Evolutionary conservation across 2,329 filamentous ascomycete genomes (phyloP).

Genomic region (Diaporthe sp.): DNA sequence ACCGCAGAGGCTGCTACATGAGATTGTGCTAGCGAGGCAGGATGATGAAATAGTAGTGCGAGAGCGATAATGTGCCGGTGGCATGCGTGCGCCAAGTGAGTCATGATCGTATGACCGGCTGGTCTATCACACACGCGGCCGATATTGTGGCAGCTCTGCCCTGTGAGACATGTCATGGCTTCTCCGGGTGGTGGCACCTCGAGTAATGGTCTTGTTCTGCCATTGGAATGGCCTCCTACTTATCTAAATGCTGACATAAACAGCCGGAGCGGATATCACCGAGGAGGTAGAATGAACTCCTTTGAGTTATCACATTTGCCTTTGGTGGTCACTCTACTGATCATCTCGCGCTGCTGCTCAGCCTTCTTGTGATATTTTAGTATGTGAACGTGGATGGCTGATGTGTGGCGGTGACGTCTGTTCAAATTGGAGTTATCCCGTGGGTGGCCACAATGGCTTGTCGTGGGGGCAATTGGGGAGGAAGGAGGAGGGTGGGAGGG

Average conservation of each 20-base stretch:
- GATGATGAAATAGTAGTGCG: slow-evolving; percentile 31
- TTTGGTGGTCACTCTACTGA: neutral
- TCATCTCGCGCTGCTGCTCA: neutral
- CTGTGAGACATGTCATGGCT: slow-evolving; percentile 8
- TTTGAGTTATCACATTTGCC: neutral
- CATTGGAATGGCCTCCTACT: too few relatives aligned
- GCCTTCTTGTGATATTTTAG: too few relatives aligned
- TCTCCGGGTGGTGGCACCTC: neutral
- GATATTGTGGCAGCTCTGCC: slow-evolving; percentile 5
- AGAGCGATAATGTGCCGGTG: slow-evolving; percentile 19
- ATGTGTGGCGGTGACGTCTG: neutral
- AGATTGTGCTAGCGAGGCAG: slow-evolving; percentile 21
- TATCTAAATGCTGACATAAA: too few relatives aligned
- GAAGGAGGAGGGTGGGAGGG: neutral
- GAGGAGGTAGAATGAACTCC: neutral
- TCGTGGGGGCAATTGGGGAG: neutral
- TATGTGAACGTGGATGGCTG: neutral
- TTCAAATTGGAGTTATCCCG: too few relatives aligned
- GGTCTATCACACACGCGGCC: neutral
- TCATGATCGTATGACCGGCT: slow-evolving; percentile 27
- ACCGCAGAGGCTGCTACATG: slow-evolving; percentile 10
- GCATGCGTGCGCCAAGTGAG: slow-evolving; percentile 12
- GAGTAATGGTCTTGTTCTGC: neutral
- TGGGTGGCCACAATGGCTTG: neutral
- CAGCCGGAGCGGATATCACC: neutral